Conservation (phyloP, 2,329 filamentous ascomycete species). For the Sporothrix luriei region DNA sequence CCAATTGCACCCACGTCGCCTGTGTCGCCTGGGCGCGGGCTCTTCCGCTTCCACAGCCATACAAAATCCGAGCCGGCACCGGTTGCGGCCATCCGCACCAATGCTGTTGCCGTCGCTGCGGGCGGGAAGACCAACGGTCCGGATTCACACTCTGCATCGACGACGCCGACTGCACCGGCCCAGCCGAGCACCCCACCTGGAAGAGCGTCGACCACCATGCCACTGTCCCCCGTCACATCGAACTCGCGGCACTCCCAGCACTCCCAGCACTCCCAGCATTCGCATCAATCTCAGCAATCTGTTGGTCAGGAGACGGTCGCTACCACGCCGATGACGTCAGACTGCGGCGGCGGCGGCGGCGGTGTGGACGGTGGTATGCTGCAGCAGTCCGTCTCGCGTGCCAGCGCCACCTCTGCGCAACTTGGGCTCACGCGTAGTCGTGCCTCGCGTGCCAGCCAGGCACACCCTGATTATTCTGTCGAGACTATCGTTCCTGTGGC, state of each 20-base stretch:
- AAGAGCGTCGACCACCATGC: not conserved
- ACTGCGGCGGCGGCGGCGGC: slow-evolving; percentile 38
- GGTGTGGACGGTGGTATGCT: not conserved
- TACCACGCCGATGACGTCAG: slow-evolving; percentile 50
- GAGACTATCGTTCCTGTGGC: slow-evolving; percentile 71
- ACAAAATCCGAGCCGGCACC: slow-evolving; percentile 32
- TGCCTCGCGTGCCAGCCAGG: slow-evolving; percentile 20
- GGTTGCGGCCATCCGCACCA: slow-evolving; percentile 14
- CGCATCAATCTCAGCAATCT: slow-evolving; percentile 35
- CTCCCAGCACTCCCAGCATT: slow-evolving; percentile 35
- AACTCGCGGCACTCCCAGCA: slow-evolving; percentile 39
- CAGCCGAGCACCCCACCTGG: not conserved
- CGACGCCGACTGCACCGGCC: slow-evolving; percentile 12
- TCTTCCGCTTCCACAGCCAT: slow-evolving; percentile 51
- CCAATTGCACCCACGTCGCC: slow-evolving; percentile 46
- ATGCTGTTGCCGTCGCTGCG: not conserved
- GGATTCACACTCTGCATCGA: slow-evolving; percentile 10
- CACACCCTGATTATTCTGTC: slow-evolving; percentile 50
- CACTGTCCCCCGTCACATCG: slow-evolving; percentile 40
- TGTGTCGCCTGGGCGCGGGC: slow-evolving; percentile 53
- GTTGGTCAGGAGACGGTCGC: slow-evolving; percentile 41
- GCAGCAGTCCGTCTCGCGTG: slow-evolving; percentile 35
- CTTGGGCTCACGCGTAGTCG: slow-evolving; percentile 18
- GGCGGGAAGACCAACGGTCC: slow-evolving; percentile 3
- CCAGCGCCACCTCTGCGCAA: not conserved